Percentiles rank a stretch among this genome's conserved stretches.
Conservation (phyloP, 176 grass and related monocot species). For the Phragmites australis region DNA sequence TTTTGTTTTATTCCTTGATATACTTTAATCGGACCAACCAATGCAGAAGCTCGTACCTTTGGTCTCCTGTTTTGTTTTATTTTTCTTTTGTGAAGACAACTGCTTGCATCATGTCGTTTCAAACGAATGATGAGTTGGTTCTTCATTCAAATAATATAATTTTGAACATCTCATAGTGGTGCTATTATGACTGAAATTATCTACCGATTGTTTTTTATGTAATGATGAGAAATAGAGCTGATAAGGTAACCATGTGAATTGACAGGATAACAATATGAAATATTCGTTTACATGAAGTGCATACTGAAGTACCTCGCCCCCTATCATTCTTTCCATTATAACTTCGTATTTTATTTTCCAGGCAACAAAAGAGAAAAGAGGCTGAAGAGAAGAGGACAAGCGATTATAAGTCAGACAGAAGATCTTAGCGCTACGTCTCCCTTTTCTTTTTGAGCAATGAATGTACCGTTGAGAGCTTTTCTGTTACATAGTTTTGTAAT, state of each 20-base stretch:
- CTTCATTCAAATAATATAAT: not conserved
- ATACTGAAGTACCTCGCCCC: not conserved
- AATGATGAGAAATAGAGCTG: not conserved
- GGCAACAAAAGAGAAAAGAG: slow-evolving; percentile 89
- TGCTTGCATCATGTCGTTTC: not conserved
- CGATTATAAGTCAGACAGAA: slow-evolving; percentile 74
- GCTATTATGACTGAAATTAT: not conserved
- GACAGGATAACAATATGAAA: not conserved
- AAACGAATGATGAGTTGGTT: not conserved
- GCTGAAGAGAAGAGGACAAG: slow-evolving; percentile 68
- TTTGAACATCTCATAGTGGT: not conserved
- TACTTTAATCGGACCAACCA: not conserved
- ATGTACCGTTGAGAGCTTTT: not conserved
- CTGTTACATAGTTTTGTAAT: slow-evolving; percentile 22
- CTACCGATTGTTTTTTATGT: not conserved
- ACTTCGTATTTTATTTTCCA: slow-evolving; percentile 43
- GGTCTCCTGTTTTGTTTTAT: not conserved
- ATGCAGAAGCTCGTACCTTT: not conserved
- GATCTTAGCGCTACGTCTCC: slow-evolving; percentile 34
- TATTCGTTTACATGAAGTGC: not conserved
- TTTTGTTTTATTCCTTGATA: not conserved
- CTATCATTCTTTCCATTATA: not conserved
- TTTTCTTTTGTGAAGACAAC: not conserved
- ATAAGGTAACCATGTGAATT: not conserved
- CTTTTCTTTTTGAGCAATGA: not conserved